These are phyloP conservation scores for Alternaria sp. DNA, from an alignment of 2,329 filamentous ascomycete genomes.

Conservation along the genomic window DNA sequence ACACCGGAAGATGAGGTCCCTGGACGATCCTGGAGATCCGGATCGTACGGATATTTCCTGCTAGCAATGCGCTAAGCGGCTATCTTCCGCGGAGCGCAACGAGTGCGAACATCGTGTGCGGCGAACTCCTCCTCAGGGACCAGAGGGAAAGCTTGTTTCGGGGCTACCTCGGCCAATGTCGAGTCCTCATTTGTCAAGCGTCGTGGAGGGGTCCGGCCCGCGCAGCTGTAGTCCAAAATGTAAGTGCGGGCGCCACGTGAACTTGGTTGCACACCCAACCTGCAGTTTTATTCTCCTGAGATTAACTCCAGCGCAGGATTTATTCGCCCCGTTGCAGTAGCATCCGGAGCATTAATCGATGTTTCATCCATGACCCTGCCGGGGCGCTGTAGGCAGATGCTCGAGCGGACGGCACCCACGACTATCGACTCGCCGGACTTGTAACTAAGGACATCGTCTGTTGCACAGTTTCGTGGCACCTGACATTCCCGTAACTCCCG, in stretches of 20 bases:
- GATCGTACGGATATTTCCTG: conserved; percentile 8
- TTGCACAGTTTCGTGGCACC: neutral
- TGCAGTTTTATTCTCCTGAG: conserved; percentile 12
- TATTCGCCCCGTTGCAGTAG: neutral
- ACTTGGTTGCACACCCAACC: neutral
- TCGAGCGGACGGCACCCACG: neutral
- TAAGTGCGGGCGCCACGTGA: conserved; percentile 15
- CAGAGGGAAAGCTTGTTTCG: conserved; percentile 2
- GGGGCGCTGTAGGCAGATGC: neutral
- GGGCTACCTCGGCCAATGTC: conserved; percentile 7
- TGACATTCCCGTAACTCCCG: conserved; percentile 7
- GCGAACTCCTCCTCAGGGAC: conserved; percentile 7
- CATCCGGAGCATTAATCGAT: neutral
- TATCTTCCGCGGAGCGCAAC: conserved; percentile 7
- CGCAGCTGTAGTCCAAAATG: conserved; percentile 23
- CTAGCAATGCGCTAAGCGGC: conserved; percentile 9
- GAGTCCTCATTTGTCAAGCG: conserved; percentile 9
- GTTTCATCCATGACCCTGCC: neutral
- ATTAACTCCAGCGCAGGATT: neutral
- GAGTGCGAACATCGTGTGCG: conserved; percentile 2
- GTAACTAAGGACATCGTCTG: neutral
- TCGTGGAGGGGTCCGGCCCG: conserved; percentile 23
- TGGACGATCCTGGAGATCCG: conserved; percentile 16
- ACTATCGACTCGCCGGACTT: neutral
- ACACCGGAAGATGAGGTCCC: conserved; percentile 6